Conservation (phyloP, 352 stramenopile species). For the Globisporangium polare region DNA sequence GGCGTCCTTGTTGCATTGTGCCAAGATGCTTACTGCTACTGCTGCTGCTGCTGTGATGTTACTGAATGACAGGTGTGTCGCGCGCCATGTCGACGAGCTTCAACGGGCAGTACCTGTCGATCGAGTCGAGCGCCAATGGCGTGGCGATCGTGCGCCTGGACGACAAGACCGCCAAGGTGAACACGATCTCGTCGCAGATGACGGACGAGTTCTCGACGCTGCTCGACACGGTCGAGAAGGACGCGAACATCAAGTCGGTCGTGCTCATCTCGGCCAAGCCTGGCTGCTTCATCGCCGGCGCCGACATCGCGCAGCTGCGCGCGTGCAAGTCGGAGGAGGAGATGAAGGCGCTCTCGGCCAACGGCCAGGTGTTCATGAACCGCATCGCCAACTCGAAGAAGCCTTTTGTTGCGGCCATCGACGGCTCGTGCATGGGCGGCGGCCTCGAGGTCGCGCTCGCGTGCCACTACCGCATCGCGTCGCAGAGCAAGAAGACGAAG, state of each 20-base stretch:
- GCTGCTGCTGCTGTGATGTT: background rate
- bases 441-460: slow-evolving; percentile 97
- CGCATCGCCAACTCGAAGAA: slow-evolving; percentile 90
- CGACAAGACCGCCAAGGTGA: slow-evolving; percentile 89
- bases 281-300: slow-evolving; percentile 97
- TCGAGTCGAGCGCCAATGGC: slow-evolving; percentile 83
- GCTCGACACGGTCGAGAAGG: slow-evolving; percentile 87
- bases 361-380: slow-evolving; percentile 93
- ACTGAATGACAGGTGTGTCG: slow-evolving; percentile 8
- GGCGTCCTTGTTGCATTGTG: background rate
- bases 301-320: slow-evolving; percentile 96
- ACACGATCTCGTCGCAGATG: slow-evolving; percentile 92
- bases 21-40: background rate
- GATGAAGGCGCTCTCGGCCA: slow-evolving; percentile 89
- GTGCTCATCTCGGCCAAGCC: slow-evolving; percentile 97
- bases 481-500: slow-evolving; percentile 94
- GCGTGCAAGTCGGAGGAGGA: slow-evolving; percentile 87
- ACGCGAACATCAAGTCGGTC: slow-evolving; percentile 93
- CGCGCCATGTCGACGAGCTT: slow-evolving; percentile 30
- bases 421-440: slow-evolving; percentile 95
- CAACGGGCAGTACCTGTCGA: slow-evolving; percentile 78
- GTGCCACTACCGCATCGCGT: slow-evolving; percentile 97
- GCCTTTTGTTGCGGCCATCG: slow-evolving; percentile 95
- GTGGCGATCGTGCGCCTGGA: slow-evolving; percentile 93
- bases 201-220: slow-evolving; percentile 85